These are phyloP conservation scores for Logfia minima DNA, from an alignment of 129 eudicot genomes.

Conservation along the genomic window DNA sequence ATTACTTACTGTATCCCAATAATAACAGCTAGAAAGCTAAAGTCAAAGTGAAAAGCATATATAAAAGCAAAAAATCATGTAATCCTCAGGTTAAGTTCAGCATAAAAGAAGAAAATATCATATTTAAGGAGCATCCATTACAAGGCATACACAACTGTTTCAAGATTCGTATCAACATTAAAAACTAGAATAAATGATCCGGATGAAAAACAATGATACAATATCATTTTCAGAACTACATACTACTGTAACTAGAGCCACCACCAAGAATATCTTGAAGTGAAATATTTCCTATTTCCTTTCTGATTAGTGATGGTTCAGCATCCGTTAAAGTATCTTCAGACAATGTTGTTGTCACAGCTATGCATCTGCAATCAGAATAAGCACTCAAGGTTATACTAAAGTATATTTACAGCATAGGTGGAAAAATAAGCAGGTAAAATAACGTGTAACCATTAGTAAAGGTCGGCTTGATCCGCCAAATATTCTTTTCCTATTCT, in stretches of 20 bases:
- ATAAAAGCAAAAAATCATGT: slow-evolving; percentile 9
- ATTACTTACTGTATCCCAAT: background rate
- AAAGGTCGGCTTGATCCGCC: background rate
- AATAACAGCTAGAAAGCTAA: slow-evolving; percentile 23
- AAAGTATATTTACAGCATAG: background rate
- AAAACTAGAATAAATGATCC: slow-evolving; percentile 24
- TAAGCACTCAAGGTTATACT: slow-evolving; percentile 13
- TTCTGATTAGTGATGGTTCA: slow-evolving; percentile 71
- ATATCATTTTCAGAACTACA: slow-evolving; percentile 53
- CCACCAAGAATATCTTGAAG: slow-evolving; percentile 86
- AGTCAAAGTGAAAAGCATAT: slow-evolving; percentile 9
- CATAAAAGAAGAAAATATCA: slow-evolving; percentile 21
- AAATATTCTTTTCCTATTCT: background rate
- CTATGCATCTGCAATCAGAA: slow-evolving; percentile 81
- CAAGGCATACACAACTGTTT: slow-evolving; percentile 34
- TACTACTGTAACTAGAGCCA: slow-evolving; percentile 79
- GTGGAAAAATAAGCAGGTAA: background rate
- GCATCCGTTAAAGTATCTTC: slow-evolving; percentile 69
- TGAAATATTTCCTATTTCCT: slow-evolving; percentile 75
- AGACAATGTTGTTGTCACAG: slow-evolving; percentile 88
- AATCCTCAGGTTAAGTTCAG: slow-evolving; percentile 12
- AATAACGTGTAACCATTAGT: background rate
- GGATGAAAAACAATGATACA: slow-evolving; percentile 30
- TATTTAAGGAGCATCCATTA: slow-evolving; percentile 36
- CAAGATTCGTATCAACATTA: slow-evolving; percentile 29